Conservation (phyloP, 768 basidiomycete genomes). For the Amyloporia xantha region DNA sequence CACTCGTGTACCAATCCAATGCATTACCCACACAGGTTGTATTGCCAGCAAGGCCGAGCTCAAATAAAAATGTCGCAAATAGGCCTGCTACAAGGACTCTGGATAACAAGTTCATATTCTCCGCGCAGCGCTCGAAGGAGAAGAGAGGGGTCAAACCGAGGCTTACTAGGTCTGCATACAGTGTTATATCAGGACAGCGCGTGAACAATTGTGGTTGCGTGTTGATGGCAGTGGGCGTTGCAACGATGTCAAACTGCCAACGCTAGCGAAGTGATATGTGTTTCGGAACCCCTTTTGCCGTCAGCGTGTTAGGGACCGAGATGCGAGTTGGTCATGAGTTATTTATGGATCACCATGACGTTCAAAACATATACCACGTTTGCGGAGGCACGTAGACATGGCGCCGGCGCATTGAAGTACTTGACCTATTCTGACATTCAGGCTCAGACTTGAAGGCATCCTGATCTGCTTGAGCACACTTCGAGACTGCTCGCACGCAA, state of each 20-base stretch:
- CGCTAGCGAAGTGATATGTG: background rate
- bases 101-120: background rate
- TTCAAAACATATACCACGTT: no score
- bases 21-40: conserved; percentile 12
- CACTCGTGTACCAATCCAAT: conserved; percentile 15
- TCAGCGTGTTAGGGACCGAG: no score
- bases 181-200: background rate
- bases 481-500: no score
- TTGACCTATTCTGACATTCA: no score
- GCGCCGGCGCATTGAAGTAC: no score
- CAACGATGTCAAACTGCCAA: background rate
- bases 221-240: background rate
- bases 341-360: no score
- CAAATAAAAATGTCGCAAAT: background rate
- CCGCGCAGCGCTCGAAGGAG: background rate
- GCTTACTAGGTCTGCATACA: background rate
- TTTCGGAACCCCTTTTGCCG: no score
- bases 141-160: background rate
- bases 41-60: conserved; percentile 1
- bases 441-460: no score
- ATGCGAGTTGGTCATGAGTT: no score
- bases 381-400: no score
- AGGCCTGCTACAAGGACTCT: background rate
- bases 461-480: no score
- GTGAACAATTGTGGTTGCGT: background rate